These are phyloP conservation scores for Saccharum officinarum DNA, from an alignment of 176 grass and related monocot genomes.

Conservation along the genomic window DNA sequence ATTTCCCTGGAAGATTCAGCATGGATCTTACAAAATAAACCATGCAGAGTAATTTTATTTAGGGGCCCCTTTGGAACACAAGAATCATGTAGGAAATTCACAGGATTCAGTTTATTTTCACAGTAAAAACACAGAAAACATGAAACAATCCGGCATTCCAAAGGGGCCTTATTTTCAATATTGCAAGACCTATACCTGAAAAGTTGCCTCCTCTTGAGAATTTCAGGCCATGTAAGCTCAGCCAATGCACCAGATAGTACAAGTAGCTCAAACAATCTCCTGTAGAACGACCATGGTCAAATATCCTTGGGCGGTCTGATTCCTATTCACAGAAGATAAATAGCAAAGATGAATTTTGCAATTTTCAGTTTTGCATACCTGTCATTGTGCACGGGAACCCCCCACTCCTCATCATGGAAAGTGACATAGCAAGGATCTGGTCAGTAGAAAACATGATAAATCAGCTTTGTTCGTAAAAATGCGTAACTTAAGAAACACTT, in stretches of 20 bases:
- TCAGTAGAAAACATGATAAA: constrained; percentile 16
- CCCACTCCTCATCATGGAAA: constrained; percentile 99
- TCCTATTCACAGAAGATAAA: constrained; percentile 17
- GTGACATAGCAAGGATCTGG: constrained; percentile 73
- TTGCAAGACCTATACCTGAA: constrained; percentile 63
- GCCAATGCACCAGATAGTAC: constrained; percentile 81
- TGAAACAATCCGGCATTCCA: background rate
- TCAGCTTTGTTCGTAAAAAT: constrained; percentile 41
- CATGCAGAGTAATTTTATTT: background rate
- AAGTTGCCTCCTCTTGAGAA: constrained; percentile 80
- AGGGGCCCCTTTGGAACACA: background rate
- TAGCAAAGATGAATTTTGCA: background rate
- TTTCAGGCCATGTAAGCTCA: constrained; percentile 88
- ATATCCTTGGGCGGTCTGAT: constrained; percentile 16
- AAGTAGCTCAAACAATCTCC: constrained; percentile 92
- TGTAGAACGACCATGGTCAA: constrained; percentile 40
- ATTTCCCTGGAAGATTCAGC: constrained; percentile 64
- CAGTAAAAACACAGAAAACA: background rate
- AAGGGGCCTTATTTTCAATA: background rate
- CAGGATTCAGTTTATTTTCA: background rate
- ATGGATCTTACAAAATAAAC: constrained; percentile 32
- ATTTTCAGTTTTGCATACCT: constrained; percentile 48
- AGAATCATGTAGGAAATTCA: background rate
- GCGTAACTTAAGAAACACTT: constrained; percentile 48
- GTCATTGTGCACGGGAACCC: constrained; percentile 82